A percentile compares a stretch with the other conserved stretches of the same genome.
Conservation (phyloP, 805 yeast genomes). For the Nakazawaea sp. region DNA sequence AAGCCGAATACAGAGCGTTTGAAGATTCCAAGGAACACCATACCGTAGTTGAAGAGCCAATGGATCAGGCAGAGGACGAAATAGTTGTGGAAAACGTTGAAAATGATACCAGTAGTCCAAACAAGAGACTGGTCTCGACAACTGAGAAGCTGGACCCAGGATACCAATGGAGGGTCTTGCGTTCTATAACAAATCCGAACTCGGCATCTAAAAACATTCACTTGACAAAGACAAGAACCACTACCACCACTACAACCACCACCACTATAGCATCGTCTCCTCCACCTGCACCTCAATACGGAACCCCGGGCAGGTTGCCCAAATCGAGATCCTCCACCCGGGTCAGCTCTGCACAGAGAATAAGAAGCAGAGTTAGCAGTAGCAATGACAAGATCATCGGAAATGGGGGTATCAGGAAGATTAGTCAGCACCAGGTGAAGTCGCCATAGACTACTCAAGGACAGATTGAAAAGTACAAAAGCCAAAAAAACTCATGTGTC, state of each 20-base stretch:
- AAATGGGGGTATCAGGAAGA: constrained; percentile 27
- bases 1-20: constrained; percentile 17
- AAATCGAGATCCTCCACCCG: constrained; percentile 23
- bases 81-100: constrained; percentile 11
- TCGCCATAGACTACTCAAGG: neutral
- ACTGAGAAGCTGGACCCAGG: constrained; percentile 6
- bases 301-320: constrained; percentile 16
- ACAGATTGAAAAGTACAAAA: too few relatives aligned
- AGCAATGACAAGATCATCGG: constrained; percentile 23
- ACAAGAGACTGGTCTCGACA: constrained; percentile 13
- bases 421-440: constrained; percentile 17
- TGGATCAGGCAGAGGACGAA: constrained; percentile 15
- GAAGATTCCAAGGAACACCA: constrained; percentile 27
- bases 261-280: constrained; percentile 19
- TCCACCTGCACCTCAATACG: constrained; percentile 15
- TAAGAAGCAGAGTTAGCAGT: constrained; percentile 19
- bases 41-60: constrained; percentile 42
- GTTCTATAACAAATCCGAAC: constrained; percentile 20
- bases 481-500: neutral
- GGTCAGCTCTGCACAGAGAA: constrained; percentile 13
- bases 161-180: constrained; percentile 31
- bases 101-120: constrained; percentile 12
- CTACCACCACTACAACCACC: constrained; percentile 41
- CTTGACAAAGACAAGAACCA: constrained; percentile 39
- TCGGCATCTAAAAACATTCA: constrained; percentile 26